Evolutionary conservation across 306 rosid genomes (phyloP).

Genomic region (Arachis stenosperma): DNA sequence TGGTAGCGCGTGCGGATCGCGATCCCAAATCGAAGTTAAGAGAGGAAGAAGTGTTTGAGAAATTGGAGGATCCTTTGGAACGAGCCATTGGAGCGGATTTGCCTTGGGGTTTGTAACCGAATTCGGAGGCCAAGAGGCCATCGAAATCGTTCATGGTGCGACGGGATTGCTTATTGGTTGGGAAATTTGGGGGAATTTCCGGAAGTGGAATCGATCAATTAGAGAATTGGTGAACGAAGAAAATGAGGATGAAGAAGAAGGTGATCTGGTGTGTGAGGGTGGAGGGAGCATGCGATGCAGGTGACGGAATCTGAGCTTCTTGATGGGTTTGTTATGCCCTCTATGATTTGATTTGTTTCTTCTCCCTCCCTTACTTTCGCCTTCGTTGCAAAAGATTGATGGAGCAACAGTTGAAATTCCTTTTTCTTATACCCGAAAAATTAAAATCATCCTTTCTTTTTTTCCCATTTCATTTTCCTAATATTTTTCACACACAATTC

Average conservation of each 20-base stretch:
- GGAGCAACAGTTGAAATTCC: constrained; percentile 12
- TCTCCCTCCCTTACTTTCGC: constrained; percentile 4
- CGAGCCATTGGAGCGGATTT: constrained; percentile 87
- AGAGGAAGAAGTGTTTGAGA: constrained; percentile 32
- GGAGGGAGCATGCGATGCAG: constrained; percentile 35
- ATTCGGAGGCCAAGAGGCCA: constrained; percentile 77
- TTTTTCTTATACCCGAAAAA: background rate
- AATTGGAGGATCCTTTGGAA: constrained; percentile 52
- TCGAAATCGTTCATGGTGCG: constrained; percentile 87
- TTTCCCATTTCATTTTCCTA: too few relatives aligned
- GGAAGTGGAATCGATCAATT: background rate
- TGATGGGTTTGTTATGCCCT: background rate
- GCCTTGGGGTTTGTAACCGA: constrained; percentile 77
- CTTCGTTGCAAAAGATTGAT: background rate
- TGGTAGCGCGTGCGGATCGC: constrained; percentile 56
- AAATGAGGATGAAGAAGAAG: background rate
- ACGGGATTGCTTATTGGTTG: background rate
- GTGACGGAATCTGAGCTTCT: background rate
- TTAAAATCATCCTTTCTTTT: too few relatives aligned
- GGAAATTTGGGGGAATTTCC: background rate
- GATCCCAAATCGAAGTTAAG: constrained; percentile 68
- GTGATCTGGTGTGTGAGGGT: constrained; percentile 39
- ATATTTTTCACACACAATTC: too few relatives aligned
- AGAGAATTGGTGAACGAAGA: background rate
- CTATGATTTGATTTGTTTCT: background rate